Base-by-base conservation (phyloP, 495 filamentous ascomycete species). In the Apodospora peruviana region DNA sequence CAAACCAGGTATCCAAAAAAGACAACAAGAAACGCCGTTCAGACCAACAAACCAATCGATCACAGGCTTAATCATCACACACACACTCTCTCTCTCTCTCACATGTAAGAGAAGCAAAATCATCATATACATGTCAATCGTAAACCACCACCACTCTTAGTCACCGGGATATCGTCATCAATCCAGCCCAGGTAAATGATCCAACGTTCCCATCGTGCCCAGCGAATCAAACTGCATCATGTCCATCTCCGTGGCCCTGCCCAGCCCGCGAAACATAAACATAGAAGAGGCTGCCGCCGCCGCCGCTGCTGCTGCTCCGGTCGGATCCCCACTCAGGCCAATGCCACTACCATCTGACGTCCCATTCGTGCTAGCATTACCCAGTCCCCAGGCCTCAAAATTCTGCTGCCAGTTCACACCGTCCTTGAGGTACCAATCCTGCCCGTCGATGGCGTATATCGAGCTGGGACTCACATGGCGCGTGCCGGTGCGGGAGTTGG, bases 371-470 rank as follows among this genome's bases (percentile, higher is more conserved):
- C 4, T 24, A 42, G 40, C 37, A 25, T 44, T 49, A 14, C 52
- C 53, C 45, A 66, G 50, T 4, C 56, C 64, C 72, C 72, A 75
- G 3, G 65, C 52, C 39, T 71, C 62, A 43, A 75, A 76, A 14
- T 68, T 58, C n/a, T 71, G 65, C 27, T 74, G 71, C 73, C 73
- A 76, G 37, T 62, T 70, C 4, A 72, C 73, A 19, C 70, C 66
- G 34, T 76, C 73, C 40, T 73, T 76, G 4, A 76, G 55, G 50
- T 73, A 76, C 73, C 73, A 76, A 19, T 74, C 71, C 51, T 73
- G 69, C 11, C 73, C 70, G 45, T 76, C 73, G 36, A 73, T 65
- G 11, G 64, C 65, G 45, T 68, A 71, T 2, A 59, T 20, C 2
- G 38, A 37, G 40, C 29, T 58, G 45, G 63, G 47, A 32, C 55